Evolutionary conservation across 2,329 filamentous ascomycete genomes (phyloP), one percentile per base, ranked within the genome.

Genomic region (Fusarium sterilihyphosum): DNA sequence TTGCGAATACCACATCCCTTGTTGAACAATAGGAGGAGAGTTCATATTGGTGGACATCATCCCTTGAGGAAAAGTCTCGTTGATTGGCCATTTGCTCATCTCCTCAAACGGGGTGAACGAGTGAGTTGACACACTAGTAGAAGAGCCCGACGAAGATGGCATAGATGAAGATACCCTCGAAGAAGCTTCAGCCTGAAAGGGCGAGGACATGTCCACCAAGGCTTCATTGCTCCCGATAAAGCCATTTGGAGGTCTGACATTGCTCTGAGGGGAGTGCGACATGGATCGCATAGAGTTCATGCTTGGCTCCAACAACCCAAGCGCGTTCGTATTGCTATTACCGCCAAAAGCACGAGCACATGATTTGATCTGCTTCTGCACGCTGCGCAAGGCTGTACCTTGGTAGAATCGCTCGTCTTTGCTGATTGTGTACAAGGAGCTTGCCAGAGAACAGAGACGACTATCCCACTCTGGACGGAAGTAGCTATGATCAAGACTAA

Each of bases 341-440:
- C 63, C 59, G 12, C 71, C 74, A 43, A 78, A 77, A 26, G 74
- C 68, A 20, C 75, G 75, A 18, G 77, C 60, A 33, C 77, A 78
- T 3, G 71, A 70, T 68, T 80, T 82, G 29, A 82, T 69, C 31
- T 79, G 78, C 73, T 79, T 82, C 20, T 77, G 75, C 6, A 80
- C 71, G 14, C 53, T 58, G 11, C 78, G 74, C 16, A 81, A 64
- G 5, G 71, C 68, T 10, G 57, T 65, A 3, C 73, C 74, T 44
- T 80, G 79, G 53, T 73, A 78, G 29, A 82, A 72, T 47, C 77
- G 75, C 22, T 81, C 78, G 33, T 74, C 67, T 52, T 81, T 76
- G 59, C 77, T 81, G 47, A 78, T 74, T 26, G 60, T 53, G 54
- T 81, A 80, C 8, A 82, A 70, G 7, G 72, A 70, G 16, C 46